Evolutionary conservation across 2,329 filamentous ascomycete species (phyloP).

Genomic region (Colletotrichum gigasporum): DNA sequence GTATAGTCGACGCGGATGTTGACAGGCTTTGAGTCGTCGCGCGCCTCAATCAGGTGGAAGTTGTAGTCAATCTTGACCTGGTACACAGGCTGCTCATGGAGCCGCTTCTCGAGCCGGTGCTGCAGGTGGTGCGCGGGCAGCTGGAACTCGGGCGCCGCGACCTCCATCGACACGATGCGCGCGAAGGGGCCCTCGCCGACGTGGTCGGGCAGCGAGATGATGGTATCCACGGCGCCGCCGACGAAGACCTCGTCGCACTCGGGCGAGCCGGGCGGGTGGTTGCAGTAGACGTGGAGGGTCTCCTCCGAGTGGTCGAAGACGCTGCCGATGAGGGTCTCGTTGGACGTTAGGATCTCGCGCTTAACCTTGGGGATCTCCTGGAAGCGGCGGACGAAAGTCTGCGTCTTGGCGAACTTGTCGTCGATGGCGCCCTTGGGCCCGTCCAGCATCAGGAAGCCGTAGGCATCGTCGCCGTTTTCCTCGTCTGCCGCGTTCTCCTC

Average conservation of each 20-base stretch:
- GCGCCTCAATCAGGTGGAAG: constrained; percentile 38
- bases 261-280: constrained; percentile 33
- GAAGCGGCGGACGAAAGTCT: constrained; percentile 34
- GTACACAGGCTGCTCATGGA: constrained; percentile 34
- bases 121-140: neutral
- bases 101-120: neutral
- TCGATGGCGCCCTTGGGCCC: constrained; percentile 39
- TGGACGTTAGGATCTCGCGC: constrained; percentile 37
- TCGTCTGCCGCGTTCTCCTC: too few species aligned
- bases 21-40: constrained; percentile 36
- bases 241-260: constrained; percentile 33
- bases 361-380: constrained; percentile 28
- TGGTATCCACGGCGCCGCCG: constrained; percentile 36
- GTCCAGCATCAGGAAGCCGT: constrained; percentile 43
- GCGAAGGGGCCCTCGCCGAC: constrained; percentile 39
- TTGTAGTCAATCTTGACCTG: constrained; percentile 44
- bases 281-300: constrained; percentile 40
- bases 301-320: constrained; percentile 40
- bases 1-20: constrained; percentile 46
- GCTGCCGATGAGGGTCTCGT: constrained; percentile 37
- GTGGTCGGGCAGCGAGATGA: constrained; percentile 36
- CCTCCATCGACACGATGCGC: constrained; percentile 35
- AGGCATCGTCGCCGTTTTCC: constrained; percentile 40
- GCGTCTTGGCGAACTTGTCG: constrained; percentile 34
- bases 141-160: neutral